Base-by-base conservation (phyloP, 345 rosid species). In the Turritis glabra region DNA sequence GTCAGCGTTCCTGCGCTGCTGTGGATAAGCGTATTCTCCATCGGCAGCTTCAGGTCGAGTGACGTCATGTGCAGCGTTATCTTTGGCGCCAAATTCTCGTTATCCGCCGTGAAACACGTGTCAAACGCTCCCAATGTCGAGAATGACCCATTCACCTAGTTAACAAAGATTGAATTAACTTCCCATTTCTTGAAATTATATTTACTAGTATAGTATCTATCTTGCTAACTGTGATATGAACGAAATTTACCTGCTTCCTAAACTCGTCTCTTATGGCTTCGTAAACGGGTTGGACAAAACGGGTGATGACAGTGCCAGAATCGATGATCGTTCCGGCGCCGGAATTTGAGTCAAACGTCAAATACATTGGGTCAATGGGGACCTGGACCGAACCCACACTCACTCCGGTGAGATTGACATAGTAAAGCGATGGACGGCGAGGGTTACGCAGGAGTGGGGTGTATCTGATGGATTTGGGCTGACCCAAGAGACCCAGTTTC, bases 221-320 rank as follows among this genome's bases (percentile, higher is more conserved):
- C n/a, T n/a, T n/a, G 60, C 60, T 35, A 33, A 23, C 3, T 38
- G 26, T 8, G 55, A 55, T 55, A 56, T 29, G 43, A 23, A 40
- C 25, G 30, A 25, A 72, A 33, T 13, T 44, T 14, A 84, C 87
- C 55, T 90, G 96, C 46, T 84, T 93, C 52, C 93, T 82, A 56
- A 93, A 89, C 84, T 90, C 98, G 32, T 88, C 89, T 40, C 92
- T 80, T 17, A 83, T 73, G 14, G 90, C 90, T 2, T 48, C 52
- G 73, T 93, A 93, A 35, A 87, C 55, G 27, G 96, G 91, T 53
- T 78, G 80, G 10, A 71, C 66, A 29, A 93, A 91, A 37, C 97
- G 89, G 79, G 98, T 93, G 48, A 93, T 89, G 0, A 90, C 97
- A 1, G 96, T 89, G 2, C 98, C 98, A 22, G 97, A 93, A 35